Evolutionary conservation across 768 basidiomycete species (phyloP).

Genomic region (Tylopilus intermedius): DNA sequence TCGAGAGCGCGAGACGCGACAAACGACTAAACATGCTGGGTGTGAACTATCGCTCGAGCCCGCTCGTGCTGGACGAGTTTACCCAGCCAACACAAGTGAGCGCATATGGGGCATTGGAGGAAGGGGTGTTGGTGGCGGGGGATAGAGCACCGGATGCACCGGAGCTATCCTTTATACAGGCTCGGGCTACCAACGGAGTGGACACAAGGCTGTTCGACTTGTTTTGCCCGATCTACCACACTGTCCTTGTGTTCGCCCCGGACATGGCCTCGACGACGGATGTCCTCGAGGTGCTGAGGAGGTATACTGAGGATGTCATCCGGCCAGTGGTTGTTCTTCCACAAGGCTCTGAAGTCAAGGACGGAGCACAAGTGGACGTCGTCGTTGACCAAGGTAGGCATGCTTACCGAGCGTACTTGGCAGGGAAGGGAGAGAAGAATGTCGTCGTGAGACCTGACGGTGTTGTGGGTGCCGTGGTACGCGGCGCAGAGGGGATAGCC

Average conservation of each 20-base stretch:
- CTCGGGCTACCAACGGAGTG: background rate
- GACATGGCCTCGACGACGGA: conserved; percentile 1
- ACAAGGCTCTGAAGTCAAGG: background rate
- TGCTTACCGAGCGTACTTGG: conserved; percentile 38
- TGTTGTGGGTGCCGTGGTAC: conserved; percentile 33
- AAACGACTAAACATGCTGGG: conserved; percentile 24
- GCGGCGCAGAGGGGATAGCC: conserved; percentile 13
- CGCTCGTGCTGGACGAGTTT: conserved; percentile 35
- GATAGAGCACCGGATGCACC: conserved; percentile 45
- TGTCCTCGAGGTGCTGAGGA: conserved; percentile 7
- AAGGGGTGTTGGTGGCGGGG: conserved; percentile 34
- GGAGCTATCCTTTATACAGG: conserved; percentile 26
- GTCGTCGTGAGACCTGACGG: conserved; percentile 41
- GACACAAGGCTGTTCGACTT: conserved; percentile 18
- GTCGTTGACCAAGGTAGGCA: conserved; percentile 36
- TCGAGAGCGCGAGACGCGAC: background rate
- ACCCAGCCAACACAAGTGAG: conserved; percentile 7
- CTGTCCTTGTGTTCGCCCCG: conserved; percentile 27
- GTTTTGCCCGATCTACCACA: conserved; percentile 23
- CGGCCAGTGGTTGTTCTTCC: conserved; percentile 15
- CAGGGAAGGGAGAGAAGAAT: conserved; percentile 25
- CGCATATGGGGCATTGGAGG: conserved; percentile 17
- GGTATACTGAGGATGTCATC: conserved; percentile 4
- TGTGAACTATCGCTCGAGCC: conserved; percentile 34
- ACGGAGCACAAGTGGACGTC: conserved; percentile 23